Evolutionary conservation across 2,329 filamentous ascomycete species (phyloP), one percentile per base, ranked within the genome.

Genomic region (Cladosporium sp.): DNA sequence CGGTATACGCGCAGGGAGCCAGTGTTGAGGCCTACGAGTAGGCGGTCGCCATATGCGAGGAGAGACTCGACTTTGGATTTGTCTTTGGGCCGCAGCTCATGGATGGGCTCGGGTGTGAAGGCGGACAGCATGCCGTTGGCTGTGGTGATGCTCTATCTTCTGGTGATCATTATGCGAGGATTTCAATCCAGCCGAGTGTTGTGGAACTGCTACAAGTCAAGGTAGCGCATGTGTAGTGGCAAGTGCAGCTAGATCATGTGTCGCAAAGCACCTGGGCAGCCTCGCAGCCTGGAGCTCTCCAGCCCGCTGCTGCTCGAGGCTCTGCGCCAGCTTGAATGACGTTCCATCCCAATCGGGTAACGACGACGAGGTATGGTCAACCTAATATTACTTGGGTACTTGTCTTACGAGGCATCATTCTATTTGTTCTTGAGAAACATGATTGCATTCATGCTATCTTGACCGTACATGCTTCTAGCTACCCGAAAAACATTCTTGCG

Each of bases 51-150:
- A 80, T 97, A 92, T 68, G 94, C 92, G 58, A 98, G 86, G 71
- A 99, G 92, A 59, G 92, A 95, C 81, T 99, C 95, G 80, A 99
- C 97, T 84, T 91, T 95, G 71, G 92, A 96, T 84, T 96, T 97
- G 87, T 98, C 94, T 80, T 92, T 90, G 80, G 89, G 89, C 82
- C 91, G 93, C 75, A 99, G 90, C 91, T 99, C 95, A 85, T 98
- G 91, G 78, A 99, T 94, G 70, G 93, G 92, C 76, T 92, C 91
- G 83, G 95, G 93, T 73, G 91, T 96, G 82, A 99, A 99, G 77
- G 95, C 95, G 81, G 94, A 96, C 81, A 99, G 90, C 95, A 76
- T 76, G 26, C 65, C 65, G 68, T 44, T 44, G 63, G 54, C 47
- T 30, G 44, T 32, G 15, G 38, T 38, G 32, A 18, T 28, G 15